Evolutionary conservation across 1,284 basidiomycete species (phyloP), one percentile per base, ranked within the genome.

Genomic region (Sanguinoderma infundibulare): DNA sequence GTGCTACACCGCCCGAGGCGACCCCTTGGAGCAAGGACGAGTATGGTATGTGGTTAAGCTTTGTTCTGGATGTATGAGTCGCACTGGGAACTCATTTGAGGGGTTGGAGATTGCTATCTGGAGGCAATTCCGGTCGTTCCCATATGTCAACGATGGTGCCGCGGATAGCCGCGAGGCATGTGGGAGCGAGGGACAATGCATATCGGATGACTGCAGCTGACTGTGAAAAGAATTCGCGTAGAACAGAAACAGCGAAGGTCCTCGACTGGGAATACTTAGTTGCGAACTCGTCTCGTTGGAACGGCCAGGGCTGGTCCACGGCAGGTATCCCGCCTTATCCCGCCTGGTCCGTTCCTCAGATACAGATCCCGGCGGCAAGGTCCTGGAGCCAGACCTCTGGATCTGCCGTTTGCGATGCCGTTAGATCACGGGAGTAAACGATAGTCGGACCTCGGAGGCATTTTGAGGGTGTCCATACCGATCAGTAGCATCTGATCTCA

Each of bases 1-100:
- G 30, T 10, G 54, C 35, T 44, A 57, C 59, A 47, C 59, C n/a
- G 38, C 57, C 61, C 34, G 55, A 66, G 62, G 30, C 46, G 35
- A 30, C 62, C 57, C 46, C 30, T 55, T 61, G 52, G 32, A 52
- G 59, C 30, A 34, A 56, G 26, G 39, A 55, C 54, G 42, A 26
- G 35, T 61, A 40, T 55, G 65, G 65, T 66, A 61, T 46, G 59
- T 62, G 61, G 64, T 55, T 62, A 66, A 59, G 60, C 50, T 35
- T 55, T 39, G 28, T 46, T 28, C 42, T 35, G 46, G 49, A 14
- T 22, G 46, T 38, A 52, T 60, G 63, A 62, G 53, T 60, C 40
- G 59, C 44, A 47, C 55, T 5, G 39, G 53, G 53, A 57, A 20
- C 40, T 54, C 28, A 46, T 42, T 38, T 30, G 30, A 42, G 52